Percentiles rank a stretch among this genome's conserved stretches.
Evolutionary conservation across 108 stramenopile genomes (phyloP).

Genomic region (Phaeodactylum tricornutum): DNA sequence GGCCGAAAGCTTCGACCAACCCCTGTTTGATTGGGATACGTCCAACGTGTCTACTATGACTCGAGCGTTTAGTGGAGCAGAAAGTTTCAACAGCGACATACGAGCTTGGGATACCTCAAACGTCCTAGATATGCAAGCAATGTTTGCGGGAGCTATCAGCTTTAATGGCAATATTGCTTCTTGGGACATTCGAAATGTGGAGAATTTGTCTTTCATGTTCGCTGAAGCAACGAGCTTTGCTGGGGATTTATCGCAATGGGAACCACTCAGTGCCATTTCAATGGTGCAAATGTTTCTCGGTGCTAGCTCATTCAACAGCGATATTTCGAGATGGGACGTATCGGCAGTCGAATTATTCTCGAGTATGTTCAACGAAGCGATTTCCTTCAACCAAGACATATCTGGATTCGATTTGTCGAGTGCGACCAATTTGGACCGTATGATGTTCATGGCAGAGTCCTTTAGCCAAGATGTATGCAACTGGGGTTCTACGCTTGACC

Average conservation of each 20-base stretch:
- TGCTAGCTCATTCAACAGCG: constrained; percentile 11
- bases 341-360: background rate
- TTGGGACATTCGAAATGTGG: constrained; percentile 9
- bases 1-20: constrained; percentile 17
- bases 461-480: constrained; percentile 19
- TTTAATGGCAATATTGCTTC: constrained; percentile 11
- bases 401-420: constrained; percentile 11
- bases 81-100: constrained; percentile 25
- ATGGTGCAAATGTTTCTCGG: constrained; percentile 19
- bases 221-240: constrained; percentile 18
- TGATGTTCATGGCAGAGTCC: constrained; percentile 10
- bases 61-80: background rate
- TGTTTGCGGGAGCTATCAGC: constrained; percentile 11
- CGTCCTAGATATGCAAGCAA: constrained; percentile 6
- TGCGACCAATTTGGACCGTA: constrained; percentile 6
- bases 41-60: background rate
- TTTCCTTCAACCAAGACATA: constrained; percentile 18
- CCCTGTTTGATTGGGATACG: constrained; percentile 15
- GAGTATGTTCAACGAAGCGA: constrained; percentile 15
- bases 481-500: too few relatives aligned
- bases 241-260: constrained; percentile 24
- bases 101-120: constrained; percentile 15
- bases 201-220: constrained; percentile 20
- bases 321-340: constrained; percentile 12
- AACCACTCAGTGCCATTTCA: background rate